These are phyloP conservation scores for Bolboschoenoplectus hybrid DNA, from an alignment of 202 grass and related monocot species.

Conservation along the genomic window DNA sequence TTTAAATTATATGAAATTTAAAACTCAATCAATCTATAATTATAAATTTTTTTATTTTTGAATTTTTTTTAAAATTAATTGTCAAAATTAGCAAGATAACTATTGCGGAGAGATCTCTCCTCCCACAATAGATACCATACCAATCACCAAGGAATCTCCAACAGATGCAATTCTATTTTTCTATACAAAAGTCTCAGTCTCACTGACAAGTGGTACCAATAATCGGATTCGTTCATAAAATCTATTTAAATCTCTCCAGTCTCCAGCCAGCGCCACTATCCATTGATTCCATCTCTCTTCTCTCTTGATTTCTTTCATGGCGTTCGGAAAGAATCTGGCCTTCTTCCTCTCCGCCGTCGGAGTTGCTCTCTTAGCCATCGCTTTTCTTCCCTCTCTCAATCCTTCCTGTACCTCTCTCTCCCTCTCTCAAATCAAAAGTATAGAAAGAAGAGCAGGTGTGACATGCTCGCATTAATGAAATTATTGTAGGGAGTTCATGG, in stretches of 20 bases:
- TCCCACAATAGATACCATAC: too few relatives aligned
- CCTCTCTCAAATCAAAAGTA: not conserved
- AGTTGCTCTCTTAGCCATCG: conserved; percentile 45
- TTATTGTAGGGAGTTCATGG: conserved; percentile 45
- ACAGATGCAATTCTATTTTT: not conserved
- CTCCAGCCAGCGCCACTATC: not conserved
- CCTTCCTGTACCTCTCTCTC: conserved; percentile 41
- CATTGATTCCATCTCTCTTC: too few relatives aligned
- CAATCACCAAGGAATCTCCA: not conserved
- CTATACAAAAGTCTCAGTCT: not conserved
- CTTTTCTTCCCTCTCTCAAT: conserved; percentile 40
- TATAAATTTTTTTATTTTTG: too few relatives aligned
- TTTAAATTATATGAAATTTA: too few relatives aligned
- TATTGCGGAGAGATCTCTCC: too few relatives aligned
- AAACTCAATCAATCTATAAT: too few relatives aligned
- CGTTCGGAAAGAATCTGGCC: conserved; percentile 37
- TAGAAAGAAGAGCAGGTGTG: not conserved
- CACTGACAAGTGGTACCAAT: conserved; percentile 11
- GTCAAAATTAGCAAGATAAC: too few relatives aligned
- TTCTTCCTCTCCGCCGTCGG: conserved; percentile 51
- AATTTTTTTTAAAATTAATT: too few relatives aligned
- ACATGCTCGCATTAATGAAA: not conserved
- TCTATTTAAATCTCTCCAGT: not conserved
- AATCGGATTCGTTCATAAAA: not conserved
- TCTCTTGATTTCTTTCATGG: conserved; percentile 16